A percentile compares a stretch with the other conserved stretches of the same genome.
These are phyloP conservation scores for Rhinocladiella similis DNA, from an alignment of 2,329 filamentous ascomycete genomes.

Conservation along the genomic window DNA sequence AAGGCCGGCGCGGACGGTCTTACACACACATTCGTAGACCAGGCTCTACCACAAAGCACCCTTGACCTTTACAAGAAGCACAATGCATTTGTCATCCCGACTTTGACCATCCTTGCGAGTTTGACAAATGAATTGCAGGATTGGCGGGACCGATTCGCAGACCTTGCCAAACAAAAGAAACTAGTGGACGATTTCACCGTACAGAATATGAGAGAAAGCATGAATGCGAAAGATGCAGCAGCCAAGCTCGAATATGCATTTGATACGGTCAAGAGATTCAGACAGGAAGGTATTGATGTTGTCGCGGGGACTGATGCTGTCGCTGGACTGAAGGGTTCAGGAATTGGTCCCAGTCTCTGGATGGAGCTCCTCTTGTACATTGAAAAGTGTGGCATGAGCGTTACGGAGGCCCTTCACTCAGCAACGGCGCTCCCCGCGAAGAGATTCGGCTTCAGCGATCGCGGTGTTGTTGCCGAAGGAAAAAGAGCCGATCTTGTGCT, in stretches of 20 bases:
- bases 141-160: constrained; percentile 24
- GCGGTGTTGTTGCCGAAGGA: constrained; percentile 31
- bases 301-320: constrained; percentile 36
- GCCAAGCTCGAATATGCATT: constrained; percentile 26
- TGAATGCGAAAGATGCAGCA: constrained; percentile 28
- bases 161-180: constrained; percentile 27
- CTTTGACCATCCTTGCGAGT: constrained; percentile 21
- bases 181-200: constrained; percentile 29
- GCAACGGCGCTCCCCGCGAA: constrained; percentile 32
- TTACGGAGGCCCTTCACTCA: constrained; percentile 30
- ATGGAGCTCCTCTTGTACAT: constrained; percentile 33
- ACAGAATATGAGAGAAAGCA: constrained; percentile 30
- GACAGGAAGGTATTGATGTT: constrained; percentile 32
- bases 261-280: constrained; percentile 25
- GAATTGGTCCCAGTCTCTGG: constrained; percentile 31
- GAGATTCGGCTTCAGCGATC: constrained; percentile 32
- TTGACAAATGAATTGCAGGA: constrained; percentile 27
- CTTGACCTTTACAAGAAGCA: constrained; percentile 27
- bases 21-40: constrained; percentile 32
- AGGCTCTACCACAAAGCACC: constrained; percentile 23
- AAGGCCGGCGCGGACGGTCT: constrained; percentile 29
- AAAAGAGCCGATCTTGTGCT: constrained; percentile 29
- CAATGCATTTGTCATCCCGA: constrained; percentile 30
- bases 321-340: constrained; percentile 25
- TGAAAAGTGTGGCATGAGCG: constrained; percentile 31